Conservation (phyloP, 306 rosid species). For the Erythrophleum fordii region DNA sequence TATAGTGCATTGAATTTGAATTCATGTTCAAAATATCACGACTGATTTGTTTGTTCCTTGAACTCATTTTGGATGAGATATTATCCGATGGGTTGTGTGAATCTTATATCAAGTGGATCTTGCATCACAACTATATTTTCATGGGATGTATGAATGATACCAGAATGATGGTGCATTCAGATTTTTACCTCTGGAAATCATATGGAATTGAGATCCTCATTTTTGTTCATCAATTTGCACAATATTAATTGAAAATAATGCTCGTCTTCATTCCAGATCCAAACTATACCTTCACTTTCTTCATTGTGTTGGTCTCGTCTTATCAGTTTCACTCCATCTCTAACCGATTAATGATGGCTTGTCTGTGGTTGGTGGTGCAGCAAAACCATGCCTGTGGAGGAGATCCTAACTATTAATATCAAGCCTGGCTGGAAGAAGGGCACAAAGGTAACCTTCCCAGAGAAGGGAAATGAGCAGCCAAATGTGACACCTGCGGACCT, state of each 20-base stretch:
- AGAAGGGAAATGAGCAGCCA: conserved; percentile 65
- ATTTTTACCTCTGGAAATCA: not conserved
- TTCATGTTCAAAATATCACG: no score
- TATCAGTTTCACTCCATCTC: not conserved
- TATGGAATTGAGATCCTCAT: not conserved
- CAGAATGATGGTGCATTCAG: not conserved
- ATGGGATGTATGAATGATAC: not conserved
- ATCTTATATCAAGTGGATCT: not conserved
- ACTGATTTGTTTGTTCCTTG: no score
- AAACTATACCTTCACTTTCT: not conserved
- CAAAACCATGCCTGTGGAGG: conserved; percentile 55
- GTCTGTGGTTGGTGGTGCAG: conserved; percentile 39
- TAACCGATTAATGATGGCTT: not conserved
- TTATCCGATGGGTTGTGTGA: not conserved
- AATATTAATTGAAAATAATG: not conserved
- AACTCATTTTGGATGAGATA: not conserved
- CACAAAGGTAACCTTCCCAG: conserved; percentile 68
- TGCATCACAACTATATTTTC: not conserved
- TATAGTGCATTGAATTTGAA: no score
- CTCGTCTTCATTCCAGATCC: not conserved
- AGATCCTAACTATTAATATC: conserved; percentile 59
- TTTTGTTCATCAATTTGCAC: not conserved
- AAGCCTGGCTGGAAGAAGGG: conserved; percentile 81
- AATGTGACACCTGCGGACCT: conserved; percentile 54
- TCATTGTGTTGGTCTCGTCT: not conserved